Base-by-base conservation (phyloP, 2,329 filamentous ascomycete genomes). In the Cercospora zeina region DNA sequence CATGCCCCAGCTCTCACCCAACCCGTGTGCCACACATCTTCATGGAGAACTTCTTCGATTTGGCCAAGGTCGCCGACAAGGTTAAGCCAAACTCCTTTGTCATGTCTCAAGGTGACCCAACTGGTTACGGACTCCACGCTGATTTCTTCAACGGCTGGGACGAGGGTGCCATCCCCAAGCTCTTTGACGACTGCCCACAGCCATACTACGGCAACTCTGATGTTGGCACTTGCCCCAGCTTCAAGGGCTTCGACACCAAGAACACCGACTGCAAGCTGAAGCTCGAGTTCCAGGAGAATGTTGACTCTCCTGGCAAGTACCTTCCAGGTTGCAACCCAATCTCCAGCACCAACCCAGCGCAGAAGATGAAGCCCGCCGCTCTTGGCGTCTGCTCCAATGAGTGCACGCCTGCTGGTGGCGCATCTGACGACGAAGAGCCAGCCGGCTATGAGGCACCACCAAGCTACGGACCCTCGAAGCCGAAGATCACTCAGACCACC, bases 111-210 rank as follows among this genome's bases (percentile, higher is more conserved):
- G 78, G 80, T 54, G 81, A 82, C 62, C 71, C 74, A 11, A 82
- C 79, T 33, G 81, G 82, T 5, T 82, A 79, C 63, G 80, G 81
- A 1, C 80, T 80, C 67, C 82, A 85, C 65, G 81, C 79, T 27
- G 82, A 83, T 60, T 83, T 83, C 65, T 73, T 81, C 67, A 81
- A 81, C 59, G 81, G 80, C 27, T 81, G 79, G 77, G 73, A 81
- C 58, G 79, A 83, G 64, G 76, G 79, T 42, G 81, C 83, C 45
- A 85, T 90, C 57, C 85, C 88, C 75, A 79, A 82, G 65, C 87
- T 89, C 66, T 85, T 91, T 67, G 81, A 88, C 71, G 84, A 79
- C 57, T 91, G 89, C 78, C 79, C 87, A 67, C 83, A 82, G 34
- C 82, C 84, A 45, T 81, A 81, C 58, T 67, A 71, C 7, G 85